Percentiles rank a stretch among this genome's conserved stretches.
Evolutionary conservation across 768 basidiomycete species (phyloP).

Genomic region (Lactifluus rugatus): DNA sequence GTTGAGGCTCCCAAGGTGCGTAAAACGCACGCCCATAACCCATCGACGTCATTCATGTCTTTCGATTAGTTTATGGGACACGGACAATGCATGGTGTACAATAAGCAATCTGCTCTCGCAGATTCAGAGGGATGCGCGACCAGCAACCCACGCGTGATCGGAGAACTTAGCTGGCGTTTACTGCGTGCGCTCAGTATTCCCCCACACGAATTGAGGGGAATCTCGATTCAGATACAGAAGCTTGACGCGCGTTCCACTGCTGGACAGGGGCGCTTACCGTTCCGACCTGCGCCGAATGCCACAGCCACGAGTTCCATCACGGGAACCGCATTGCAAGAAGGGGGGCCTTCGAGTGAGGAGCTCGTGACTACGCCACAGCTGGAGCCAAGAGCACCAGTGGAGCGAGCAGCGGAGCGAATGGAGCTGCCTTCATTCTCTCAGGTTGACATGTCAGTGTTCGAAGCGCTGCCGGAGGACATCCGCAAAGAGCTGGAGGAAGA

Average conservation of each 20-base stretch:
- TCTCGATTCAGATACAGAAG: constrained; percentile 87
- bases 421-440: constrained; percentile 66
- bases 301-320: neutral
- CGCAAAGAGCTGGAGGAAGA: constrained; percentile 59
- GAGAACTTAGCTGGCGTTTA: constrained; percentile 66
- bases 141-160: constrained; percentile 61
- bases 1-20: constrained; percentile 82
- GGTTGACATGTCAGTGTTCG: constrained; percentile 59
- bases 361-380: neutral
- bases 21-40: neutral
- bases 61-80: constrained; percentile 76
- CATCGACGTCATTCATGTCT: constrained; percentile 1
- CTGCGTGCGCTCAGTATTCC: constrained; percentile 68
- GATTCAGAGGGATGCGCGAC: constrained; percentile 60
- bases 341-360: neutral
- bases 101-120: constrained; percentile 54
- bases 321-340: neutral
- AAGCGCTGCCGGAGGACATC: constrained; percentile 61
- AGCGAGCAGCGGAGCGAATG: neutral
- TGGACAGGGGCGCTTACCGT: constrained; percentile 56
- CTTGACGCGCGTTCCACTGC: constrained; percentile 47
- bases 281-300: constrained; percentile 30
- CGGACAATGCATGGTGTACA: constrained; percentile 75
- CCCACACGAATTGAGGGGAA: constrained; percentile 79
- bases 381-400: neutral